Base-by-base conservation (phyloP, 2,329 filamentous ascomycete species). In the Aschersonia sp. region DNA sequence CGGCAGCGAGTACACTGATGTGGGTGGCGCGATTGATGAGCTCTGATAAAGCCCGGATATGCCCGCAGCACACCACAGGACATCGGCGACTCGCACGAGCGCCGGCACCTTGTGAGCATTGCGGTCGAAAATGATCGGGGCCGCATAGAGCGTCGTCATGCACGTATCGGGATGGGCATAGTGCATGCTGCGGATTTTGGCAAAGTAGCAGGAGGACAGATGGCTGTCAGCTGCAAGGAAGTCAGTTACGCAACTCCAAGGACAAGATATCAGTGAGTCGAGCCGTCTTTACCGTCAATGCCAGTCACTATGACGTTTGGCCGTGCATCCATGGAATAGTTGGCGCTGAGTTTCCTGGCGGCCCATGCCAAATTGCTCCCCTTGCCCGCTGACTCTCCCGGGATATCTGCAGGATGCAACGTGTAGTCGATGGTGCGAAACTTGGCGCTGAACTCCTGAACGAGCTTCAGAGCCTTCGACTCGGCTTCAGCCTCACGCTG, bases 291-390 rank as follows among this genome's bases (percentile, higher is more conserved):
- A 84, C 83, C 79, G 67, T 86, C 83, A 58, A 87, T 83, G 45
- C 80, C 78, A 0, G 83, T 86, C 48, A 86, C 68, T 44, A 86
- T 72, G 5, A 84, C 76, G 57, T 84, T 73, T 53, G 74, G 76
- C 50, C 77, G 69, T 53, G 65, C 55, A 6, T 58, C 59, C 48
- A 73, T 64, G 5, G 70, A 59, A 55, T 84, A 83, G 55, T 72
- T 78, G 55, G 74, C 72, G 59, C 77, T 81, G 46, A 82, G 68
- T 59, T 80, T 78, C 52, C 75, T 74, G 8, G 81, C 82, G 14
- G 81, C 80, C 79, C 81, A 87, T 46, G 76, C 76, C 50, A 83
- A 72, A 60, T 87, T 87, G 66, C 82, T 86, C 52, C 83, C 83
- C 59, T 87, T 87, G 49, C 83, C 83, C 47, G 81, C 79, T 45